Evolutionary conservation across 805 yeast genomes (phyloP), one percentile per base, ranked within the genome.

Genomic region (Yarrowia sp.): DNA sequence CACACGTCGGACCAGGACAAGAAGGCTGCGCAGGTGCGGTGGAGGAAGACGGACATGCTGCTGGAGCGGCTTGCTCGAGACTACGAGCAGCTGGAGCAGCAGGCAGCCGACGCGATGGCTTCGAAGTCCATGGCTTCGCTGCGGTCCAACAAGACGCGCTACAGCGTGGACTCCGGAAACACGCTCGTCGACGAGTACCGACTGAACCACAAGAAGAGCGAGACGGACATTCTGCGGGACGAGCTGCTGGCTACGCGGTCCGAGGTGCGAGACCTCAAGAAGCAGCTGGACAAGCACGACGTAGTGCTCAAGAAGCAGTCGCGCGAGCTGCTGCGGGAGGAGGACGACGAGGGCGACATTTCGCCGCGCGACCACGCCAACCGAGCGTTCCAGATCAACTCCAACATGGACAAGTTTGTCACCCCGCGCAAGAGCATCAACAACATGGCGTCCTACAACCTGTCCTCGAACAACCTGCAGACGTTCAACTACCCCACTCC

Each of bases 1-100:
- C 47, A 38, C 9, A 38, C 47, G 4, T 27, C 35, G 1, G 61
- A 39, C n/a, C 4, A 16, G 14, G 47, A 55, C 47, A 38, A 39
- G 6, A 36, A 38, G 38, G 47, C 61, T 12, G 47, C 61, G 12
- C 47, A 38, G 31, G 38, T 25, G 7, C 13, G 47, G 14, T 55
- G 61, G 61, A 38, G 47, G 6, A 55, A 55, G 14, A 55, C 61
- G 4, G 47, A 55, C 8, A n/a, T 39, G 47, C 18, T 55, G 27
- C 25, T 55, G 61, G 47, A 55, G 10, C 24, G 61, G 6, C 47
- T 55, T 36, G 47, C 46, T 2, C 35, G 61, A 6, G 61, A 55
- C 19, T 55, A 55, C 36, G 61, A 55, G 36, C 14, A 0, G 14
- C 47, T 55, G 13, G 61, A 55, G 8, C 61, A 27, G 10, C 61